A percentile compares a stretch with the other conserved stretches of the same genome.
Evolutionary conservation across 495 filamentous ascomycete species (phyloP).

Genomic region (Cercophora newfieldiana): DNA sequence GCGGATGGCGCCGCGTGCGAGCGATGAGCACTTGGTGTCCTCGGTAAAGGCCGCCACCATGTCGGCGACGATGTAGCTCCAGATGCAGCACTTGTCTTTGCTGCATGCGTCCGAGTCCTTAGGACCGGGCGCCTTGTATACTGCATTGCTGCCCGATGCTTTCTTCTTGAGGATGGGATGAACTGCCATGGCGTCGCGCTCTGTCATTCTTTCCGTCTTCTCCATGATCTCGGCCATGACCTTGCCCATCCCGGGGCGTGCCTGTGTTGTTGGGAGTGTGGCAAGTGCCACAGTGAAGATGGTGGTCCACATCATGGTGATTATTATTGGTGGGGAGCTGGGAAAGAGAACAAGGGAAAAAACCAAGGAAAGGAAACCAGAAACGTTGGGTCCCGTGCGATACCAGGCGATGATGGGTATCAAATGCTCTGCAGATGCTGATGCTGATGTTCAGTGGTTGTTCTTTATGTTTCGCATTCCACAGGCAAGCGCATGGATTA

Average conservation of each 20-base stretch:
- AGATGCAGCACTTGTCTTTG: slow-evolving; percentile 13
- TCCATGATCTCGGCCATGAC: neutral
- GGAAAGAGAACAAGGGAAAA: neutral
- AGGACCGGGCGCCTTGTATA: slow-evolving; percentile 1
- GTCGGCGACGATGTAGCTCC: slow-evolving; percentile 10
- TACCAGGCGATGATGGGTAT: neutral
- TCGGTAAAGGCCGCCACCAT: slow-evolving; percentile 9
- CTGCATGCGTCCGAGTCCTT: slow-evolving; percentile 5
- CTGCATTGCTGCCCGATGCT: neutral
- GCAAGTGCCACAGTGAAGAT: slow-evolving; percentile 5
- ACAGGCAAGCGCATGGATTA: neutral
- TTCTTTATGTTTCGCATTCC: neutral
- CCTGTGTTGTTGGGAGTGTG: neutral
- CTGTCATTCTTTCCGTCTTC: neutral
- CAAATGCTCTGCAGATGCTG: neutral
- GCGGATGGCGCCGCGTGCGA: slow-evolving; percentile 9
- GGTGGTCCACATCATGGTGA: neutral
- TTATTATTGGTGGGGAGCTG: neutral
- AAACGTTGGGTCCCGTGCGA: neutral
- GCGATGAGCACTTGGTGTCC: neutral
- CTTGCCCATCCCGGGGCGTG: neutral
- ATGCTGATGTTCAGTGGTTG: too few species aligned
- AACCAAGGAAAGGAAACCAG: neutral
- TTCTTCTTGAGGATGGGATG: neutral
- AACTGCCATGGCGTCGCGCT: neutral